phyloP scores from a whole-genome alignment of 2,329 filamentous ascomycete species.

The Epichloe glyceriae region DNA sequence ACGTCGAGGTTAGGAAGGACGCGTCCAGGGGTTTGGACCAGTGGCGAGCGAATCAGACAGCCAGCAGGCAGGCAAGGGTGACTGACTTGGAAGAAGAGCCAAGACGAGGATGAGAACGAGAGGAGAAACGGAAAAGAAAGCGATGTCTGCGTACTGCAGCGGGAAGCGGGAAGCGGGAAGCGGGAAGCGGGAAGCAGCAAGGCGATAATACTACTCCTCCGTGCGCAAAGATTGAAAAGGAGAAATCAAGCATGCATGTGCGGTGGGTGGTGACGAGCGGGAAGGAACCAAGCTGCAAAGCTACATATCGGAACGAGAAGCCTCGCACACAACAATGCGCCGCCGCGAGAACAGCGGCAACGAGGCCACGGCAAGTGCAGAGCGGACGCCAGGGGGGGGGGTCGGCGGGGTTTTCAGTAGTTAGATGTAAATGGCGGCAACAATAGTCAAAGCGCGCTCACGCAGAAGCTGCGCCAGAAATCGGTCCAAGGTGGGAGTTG shows the following conservation, averaged over 20 bases:
- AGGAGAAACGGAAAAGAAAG: neutral
- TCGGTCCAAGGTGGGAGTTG: neutral
- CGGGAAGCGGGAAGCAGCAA: neutral
- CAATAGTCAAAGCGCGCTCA: neutral
- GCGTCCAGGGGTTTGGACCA: neutral
- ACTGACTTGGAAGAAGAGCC: neutral
- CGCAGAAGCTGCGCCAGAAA: neutral
- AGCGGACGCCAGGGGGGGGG: neutral
- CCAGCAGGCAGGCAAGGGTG: neutral
- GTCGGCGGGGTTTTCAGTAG: conserved; percentile 4
- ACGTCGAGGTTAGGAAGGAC: neutral
- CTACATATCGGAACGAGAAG: no score
- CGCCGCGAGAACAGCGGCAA: no score
- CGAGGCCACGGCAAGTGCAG: no score
- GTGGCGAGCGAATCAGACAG: neutral
- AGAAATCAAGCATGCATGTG: neutral
- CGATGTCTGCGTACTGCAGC: neutral
- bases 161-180: no score
- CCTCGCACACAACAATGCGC: no score
- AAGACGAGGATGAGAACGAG: neutral
- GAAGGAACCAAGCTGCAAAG: conserved; percentile 1
- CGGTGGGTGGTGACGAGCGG: neutral
- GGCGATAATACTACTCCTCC: neutral
- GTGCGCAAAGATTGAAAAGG: neutral
- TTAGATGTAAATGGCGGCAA: neutral